Base-by-base conservation (phyloP, 2,329 filamentous ascomycete species). In the Penicillium occitanis region DNA sequence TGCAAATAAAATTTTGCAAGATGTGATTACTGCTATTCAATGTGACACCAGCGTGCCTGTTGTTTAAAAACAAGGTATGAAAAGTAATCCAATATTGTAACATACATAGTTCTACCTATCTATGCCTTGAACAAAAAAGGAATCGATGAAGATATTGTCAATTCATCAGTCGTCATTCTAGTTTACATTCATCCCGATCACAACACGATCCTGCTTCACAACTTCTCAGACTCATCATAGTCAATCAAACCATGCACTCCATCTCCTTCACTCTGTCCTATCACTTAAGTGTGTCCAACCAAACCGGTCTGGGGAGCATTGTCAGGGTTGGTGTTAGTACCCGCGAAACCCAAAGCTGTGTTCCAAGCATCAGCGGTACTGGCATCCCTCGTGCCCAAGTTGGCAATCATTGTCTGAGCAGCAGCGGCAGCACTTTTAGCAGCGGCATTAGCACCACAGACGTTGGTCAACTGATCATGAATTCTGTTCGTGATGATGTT, bases 401-500 rank as follows among this genome's bases (percentile, higher is more conserved):
- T 82, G 70, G 78, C 67, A 59, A 88, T 83, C 74, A 82, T 73
- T 0, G 83, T 79, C 77, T 88, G 80, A 2, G 87, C 87, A 28
- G 78, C 76, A 60, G 75, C 70, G 76, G 86, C 88, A 5, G 82
- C 81, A 13, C 81, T 74, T 69, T 85, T 81, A 63, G 87, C 88
- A 3, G 85, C 87, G 30, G 79, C 81, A 73, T 87, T 88, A 63
- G 88, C 88, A 46, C 81, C 79, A 78, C 88, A 91, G 44, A 88
- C 86, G 78, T 90, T 90, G 73, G 77, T 83, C 66, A 91, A 83
- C 79, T 90, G 87, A 77, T 91, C 88, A 77, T 86, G 88, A 75
- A 91, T 87, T 68, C 87, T 85, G 83, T 89, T 90, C 75, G 87
- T 89, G 81, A 91, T 91, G 81, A 91, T 91, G 80, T 86, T 86